Evolutionary conservation across 2,329 filamentous ascomycete species (phyloP).

Genomic region (Fusarium illudens): DNA sequence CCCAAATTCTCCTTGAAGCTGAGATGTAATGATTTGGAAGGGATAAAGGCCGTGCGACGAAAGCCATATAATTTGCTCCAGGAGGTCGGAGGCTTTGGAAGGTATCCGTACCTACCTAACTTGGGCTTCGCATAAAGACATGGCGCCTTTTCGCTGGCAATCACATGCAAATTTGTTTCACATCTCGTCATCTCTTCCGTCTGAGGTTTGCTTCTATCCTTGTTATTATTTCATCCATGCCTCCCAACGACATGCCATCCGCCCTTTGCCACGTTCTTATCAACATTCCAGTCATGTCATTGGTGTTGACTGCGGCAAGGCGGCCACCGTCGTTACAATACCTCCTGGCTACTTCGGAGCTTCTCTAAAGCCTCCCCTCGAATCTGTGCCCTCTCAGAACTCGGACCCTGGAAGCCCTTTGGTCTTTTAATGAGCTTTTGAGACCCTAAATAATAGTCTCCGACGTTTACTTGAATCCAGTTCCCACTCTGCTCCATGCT

Average conservation of each 20-base stretch:
- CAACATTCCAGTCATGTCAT: constrained; percentile 30
- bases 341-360: constrained; percentile 7
- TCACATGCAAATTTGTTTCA: constrained; percentile 42
- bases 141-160: constrained; percentile 13
- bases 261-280: constrained; percentile 35
- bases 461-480: not conserved
- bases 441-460: not conserved
- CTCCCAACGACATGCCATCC: constrained; percentile 30
- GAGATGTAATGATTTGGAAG: not conserved
- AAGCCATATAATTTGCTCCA: not conserved
- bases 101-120: no score
- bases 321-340: constrained; percentile 12
- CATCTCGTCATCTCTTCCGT: constrained; percentile 25
- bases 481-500: not conserved
- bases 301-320: constrained; percentile 19
- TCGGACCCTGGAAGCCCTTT: not conserved
- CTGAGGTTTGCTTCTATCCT: constrained; percentile 11
- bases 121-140: constrained; percentile 3
- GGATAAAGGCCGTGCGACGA: constrained; percentile 4
- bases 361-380: constrained; percentile 10
- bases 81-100: not conserved
- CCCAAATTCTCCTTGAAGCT: not conserved
- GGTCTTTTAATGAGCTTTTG: not conserved
- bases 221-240: constrained; percentile 5
- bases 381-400: not conserved